Base-by-base conservation (phyloP, 179 eudicot genomes). In the Camellia oleifera region DNA sequence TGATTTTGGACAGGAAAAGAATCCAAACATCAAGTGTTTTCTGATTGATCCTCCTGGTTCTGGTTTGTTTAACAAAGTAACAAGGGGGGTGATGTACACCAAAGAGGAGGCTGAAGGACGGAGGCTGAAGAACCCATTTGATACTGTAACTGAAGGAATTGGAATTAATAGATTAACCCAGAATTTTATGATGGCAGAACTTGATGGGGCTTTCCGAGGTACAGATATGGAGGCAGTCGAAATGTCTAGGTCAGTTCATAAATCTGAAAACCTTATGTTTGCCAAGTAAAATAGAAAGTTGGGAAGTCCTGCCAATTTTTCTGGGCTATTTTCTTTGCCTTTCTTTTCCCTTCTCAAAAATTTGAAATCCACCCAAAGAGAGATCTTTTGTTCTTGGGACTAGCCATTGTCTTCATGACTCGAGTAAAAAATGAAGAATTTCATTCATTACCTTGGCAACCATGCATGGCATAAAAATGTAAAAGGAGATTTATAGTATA, bases 41-140 rank as follows among this genome's bases (percentile, higher is more conserved):
- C 89, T 94, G 46, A 84, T 95, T 58, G 99, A 95, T 70, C 99
- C 99, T 60, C 98, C 99, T 26, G 99, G 98, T 65, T 95, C 99
- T 67, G 99, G 98, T 76, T 86, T 95, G 87, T 95, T 87, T 86
- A 95, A 95, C 88, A 89, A 90, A 81, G 98, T 95, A 77, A 95
- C 95, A 20, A 83, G 98, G 83, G 99, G 99, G 40, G 98, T 95
- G 63, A 94, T 95, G 99, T 95, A 95, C 86, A 88, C 98, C 10
- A 94, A 80, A 84, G 98, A 95, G 85, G 99, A 95, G 85, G 99
- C 99, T 73, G 99, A 95, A 89, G 99, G 99, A 26, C 87, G 87
- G 81, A 87, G 99, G 78, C 85, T 94, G 53, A 94, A 84, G 86
- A 95, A 95, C 80, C 99, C 99, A 63, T 95, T 95, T 80, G 99